Evolutionary conservation across 1,284 basidiomycete genomes (phyloP), one percentile per base, ranked within the genome.

Genomic region (Pseudomicrostroma phylloplanum): DNA sequence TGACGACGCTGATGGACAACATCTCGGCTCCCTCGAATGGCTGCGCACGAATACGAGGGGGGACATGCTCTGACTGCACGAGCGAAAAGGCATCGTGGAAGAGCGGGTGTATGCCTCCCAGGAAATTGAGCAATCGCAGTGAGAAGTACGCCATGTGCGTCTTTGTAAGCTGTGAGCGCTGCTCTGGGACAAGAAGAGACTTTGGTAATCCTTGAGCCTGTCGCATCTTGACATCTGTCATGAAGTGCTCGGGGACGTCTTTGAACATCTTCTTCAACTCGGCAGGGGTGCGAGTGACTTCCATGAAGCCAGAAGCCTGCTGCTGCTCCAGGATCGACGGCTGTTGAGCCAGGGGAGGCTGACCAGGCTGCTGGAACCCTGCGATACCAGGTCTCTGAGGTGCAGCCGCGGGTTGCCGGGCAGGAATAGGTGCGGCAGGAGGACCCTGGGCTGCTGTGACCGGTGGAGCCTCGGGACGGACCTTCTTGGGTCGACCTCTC

Each of bases 81-180:
- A 54, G 51, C 26, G 51, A 23, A 25, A 54, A 54, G 15, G 51
- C 51, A 54, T 54, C 17, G 17, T 54, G 17, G 26, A 54, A 54
- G 51, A 54, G 51, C 21, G 51, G 51, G 25, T 54, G 51, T 25
- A 54, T 13, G n/a, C 51, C 51, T 2, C 21, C 25, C 7, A 54
- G n/a, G 51, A 13, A 54, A 25, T 25, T 21, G 21, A 54, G 51
- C 13, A 54, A 7, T 15, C 21, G 15, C 13, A 54, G 51, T 6
- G 51, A 54, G 13, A 54, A 54, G 51, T 54, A 54, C 4, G 51
- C 51, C 51, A 54, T 54, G 51, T 54, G 51, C 51, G n/a, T 21
- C 51, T 21, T 54, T 2, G 17, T 54, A 2, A 54, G 51, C 23
- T 54, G 51, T 15, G 51, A 54, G 51, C 51, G 51, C 15, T 13